Evolutionary conservation across 805 yeast species (phyloP), one percentile per base, ranked within the genome.

Genomic region (Cyberlindnera misumaiensis): DNA sequence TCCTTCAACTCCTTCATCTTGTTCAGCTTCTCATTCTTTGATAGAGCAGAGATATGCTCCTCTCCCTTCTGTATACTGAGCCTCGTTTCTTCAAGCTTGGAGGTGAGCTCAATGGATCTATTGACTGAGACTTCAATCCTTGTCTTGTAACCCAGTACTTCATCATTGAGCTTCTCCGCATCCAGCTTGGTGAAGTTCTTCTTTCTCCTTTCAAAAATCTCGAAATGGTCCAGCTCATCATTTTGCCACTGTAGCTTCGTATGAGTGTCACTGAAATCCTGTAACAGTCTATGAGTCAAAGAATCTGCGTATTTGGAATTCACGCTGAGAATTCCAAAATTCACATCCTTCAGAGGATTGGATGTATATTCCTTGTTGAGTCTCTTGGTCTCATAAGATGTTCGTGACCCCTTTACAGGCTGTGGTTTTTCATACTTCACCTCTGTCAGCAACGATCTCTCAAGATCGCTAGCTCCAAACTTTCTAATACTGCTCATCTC

Each of bases 401-500:
- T 33, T 53, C 63, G 5, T 58, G 64, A 70, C 16, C 68, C 68
- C 17, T 13, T 14, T 3, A 70, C 60, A 38, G 72, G 74, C 42
- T 73, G 56, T 20, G 17, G 18, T 22, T 60, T 63, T 40, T 59
- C 65, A 27, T 75, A 82, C 38, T 72, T 75, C 3, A 83, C 90
- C 53, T 84, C 94, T 1, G 86, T 79, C 35, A 83, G 60, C 40
- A 84, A 59, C 0, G 93, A 80, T 49, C 74, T 72, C 53, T 88
- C 96, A 15, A 88, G 95, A 56, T 88, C 96, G 45, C 66, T 64
- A 1, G 89, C 70, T 4, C 72, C 72, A 51, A 75, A 87, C 30
- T 67, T 66, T 2, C 81, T 77, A 5, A 87, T 75, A 2, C 67
- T 55, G 3, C 86, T 72, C 44, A 84, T 63, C 34, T 82, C 85